Base-by-base conservation (phyloP, 495 filamentous ascomycete species). In the Aspergillus kassunensis region DNA sequence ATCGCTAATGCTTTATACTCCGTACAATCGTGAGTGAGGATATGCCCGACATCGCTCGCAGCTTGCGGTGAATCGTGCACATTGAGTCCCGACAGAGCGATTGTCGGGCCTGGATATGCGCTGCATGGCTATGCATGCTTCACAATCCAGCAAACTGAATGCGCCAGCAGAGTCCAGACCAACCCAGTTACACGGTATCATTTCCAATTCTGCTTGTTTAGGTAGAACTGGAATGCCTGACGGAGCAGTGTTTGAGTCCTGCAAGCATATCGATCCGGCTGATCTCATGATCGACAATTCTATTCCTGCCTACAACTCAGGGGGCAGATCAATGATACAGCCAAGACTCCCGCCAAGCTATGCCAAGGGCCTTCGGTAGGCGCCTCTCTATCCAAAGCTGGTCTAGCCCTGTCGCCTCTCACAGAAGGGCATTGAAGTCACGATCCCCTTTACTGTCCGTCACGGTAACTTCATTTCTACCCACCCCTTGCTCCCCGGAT, bases 281-380 rank as follows among this genome's bases (percentile, higher is more conserved):
- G 47, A 49, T 54, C 58, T 34, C 51, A 56, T 60, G 58, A 60
- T 60, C 58, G 58, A 51, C 58, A 41, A 37, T n/a, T n/a, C n/a
- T n/a, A n/a, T n/a, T n/a, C n/a, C n/a, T n/a, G n/a, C 30, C 46
- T 44, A 24, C 57, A 25, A 43, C 37, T 42, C 29, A 35, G 44
- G 48, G 51, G 57, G 35, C 30, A n/a, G 47, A 41, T 34, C 37
- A 49, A 37, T 44, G 49, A 52, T 37, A 53, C 42, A 48, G 58
- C 58, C 58, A 60, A 60, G 58, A 54, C 37, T n/a, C 35, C 46
- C 48, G 58, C 58, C 58, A 60, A 60, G 58, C 46, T 31, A n/a
- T 33, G 50, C 55, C 55, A 58, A 58, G 55, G 11, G 19, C 15
- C 4, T 42, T 27, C 40, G 51, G 35, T 51, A 58, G 53, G 50